Percentiles rank a stretch among this genome's conserved stretches.
Evolutionary conservation across 495 filamentous ascomycete genomes (phyloP).

Genomic region (Aspergillus incahuasiensis): DNA sequence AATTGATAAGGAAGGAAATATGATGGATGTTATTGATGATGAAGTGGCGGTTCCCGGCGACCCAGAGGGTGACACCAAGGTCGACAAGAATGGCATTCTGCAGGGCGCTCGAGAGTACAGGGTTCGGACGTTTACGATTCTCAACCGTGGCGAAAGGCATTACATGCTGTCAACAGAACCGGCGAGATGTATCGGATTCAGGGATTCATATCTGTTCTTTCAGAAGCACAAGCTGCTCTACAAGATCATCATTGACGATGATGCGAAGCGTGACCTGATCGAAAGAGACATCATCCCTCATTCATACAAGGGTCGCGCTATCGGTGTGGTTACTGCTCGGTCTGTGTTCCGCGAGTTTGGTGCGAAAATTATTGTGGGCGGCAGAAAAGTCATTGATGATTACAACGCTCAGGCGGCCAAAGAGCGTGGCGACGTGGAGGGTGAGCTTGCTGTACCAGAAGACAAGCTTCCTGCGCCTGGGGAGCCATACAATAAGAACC

Average conservation of each 20-base stretch:
- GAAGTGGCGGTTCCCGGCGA: constrained; percentile 87
- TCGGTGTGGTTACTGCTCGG: constrained; percentile 92
- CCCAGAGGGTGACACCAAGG: constrained; percentile 84
- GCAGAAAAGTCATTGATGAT: constrained; percentile 79
- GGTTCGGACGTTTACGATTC: constrained; percentile 87
- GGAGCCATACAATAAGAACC: constrained; percentile 84
- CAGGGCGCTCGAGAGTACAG: constrained; percentile 83
- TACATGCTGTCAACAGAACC: constrained; percentile 99
- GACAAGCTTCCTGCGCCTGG: constrained; percentile 67
- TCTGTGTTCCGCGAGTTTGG: constrained; percentile 98
- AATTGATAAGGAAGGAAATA: constrained; percentile 91
- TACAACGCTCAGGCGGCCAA: constrained; percentile 77
- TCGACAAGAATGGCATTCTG: constrained; percentile 80
- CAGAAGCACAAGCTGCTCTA: constrained; percentile 91
- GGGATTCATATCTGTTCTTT: constrained; percentile 97
- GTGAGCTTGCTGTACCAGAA: constrained; percentile 82
- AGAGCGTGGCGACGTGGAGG: constrained; percentile 78
- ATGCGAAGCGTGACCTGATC: constrained; percentile 90
- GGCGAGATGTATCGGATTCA: constrained; percentile 91
- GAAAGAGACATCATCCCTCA: constrained; percentile 91
- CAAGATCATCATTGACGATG: constrained; percentile 93
- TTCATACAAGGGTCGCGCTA: constrained; percentile 95
- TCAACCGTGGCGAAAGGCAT: constrained; percentile 72
- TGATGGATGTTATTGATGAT: constrained; percentile 85
- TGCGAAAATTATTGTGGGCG: constrained; percentile 87